Evolutionary conservation across 441 rosid genomes (phyloP).

Genomic region (Pelargonium cotyledonis): DNA sequence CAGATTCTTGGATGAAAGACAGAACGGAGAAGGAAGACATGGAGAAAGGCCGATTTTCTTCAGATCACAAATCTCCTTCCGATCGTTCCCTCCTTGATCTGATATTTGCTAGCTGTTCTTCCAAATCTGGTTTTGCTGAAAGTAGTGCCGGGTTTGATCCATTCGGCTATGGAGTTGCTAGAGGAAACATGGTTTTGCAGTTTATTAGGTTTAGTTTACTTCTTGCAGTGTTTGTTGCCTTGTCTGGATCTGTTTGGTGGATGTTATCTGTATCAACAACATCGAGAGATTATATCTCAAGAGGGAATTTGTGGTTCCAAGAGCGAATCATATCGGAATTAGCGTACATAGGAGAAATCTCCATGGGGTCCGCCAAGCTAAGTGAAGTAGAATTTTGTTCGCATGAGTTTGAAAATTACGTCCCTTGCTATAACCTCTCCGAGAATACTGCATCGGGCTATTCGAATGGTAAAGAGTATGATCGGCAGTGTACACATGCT

Average conservation of each 20-base stretch:
- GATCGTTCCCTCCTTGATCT: background rate
- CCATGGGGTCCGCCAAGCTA: constrained; percentile 59
- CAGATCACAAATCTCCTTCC: background rate
- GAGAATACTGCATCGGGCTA: constrained; percentile 56
- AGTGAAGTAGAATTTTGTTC: constrained; percentile 81
- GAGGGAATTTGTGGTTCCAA: constrained; percentile 69
- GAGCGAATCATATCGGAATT: constrained; percentile 88
- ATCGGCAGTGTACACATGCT: constrained; percentile 57
- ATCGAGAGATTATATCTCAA: constrained; percentile 66
- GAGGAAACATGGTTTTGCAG: constrained; percentile 46
- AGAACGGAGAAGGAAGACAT: constrained; percentile 61
- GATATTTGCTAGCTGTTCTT: constrained; percentile 37
- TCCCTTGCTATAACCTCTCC: constrained; percentile 80
- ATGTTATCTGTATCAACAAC: constrained; percentile 64
- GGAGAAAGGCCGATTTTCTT: constrained; percentile 19
- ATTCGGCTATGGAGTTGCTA: constrained; percentile 40
- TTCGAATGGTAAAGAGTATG: constrained; percentile 45
- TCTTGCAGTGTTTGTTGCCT: constrained; percentile 57
- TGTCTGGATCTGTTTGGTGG: constrained; percentile 93
- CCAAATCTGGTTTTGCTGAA: constrained; percentile 48
- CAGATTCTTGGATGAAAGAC: constrained; percentile 82
- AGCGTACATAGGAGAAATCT: constrained; percentile 85
- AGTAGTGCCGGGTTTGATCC: constrained; percentile 59
- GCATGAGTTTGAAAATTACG: constrained; percentile 55
- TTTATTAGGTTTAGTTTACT: constrained; percentile 69